These are phyloP conservation scores for Apiosordaria backusii DNA, from an alignment of 495 filamentous ascomycete genomes.

Conservation along the genomic window DNA sequence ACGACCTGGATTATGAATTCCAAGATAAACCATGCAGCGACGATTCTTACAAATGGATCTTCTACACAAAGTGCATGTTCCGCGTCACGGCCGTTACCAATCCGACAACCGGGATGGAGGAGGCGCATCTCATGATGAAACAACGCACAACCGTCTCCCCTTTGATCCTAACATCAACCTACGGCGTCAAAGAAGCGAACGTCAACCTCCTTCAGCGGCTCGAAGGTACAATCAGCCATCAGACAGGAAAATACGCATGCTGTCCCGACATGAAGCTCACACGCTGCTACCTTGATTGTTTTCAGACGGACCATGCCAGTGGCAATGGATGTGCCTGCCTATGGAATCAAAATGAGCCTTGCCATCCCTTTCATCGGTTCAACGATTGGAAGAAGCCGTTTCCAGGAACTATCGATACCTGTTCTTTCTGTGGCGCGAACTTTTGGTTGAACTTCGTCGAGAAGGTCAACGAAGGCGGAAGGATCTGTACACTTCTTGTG, in stretches of 20 bases:
- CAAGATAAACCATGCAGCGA: background rate
- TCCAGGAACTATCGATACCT: background rate
- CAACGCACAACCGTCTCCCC: background rate
- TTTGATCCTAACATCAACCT: background rate
- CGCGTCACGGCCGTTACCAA: background rate
- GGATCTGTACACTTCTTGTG: background rate
- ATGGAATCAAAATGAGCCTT: background rate
- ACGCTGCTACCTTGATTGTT: background rate
- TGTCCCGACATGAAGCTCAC: background rate
- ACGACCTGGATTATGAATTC: too few relatives aligned
- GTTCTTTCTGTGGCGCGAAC: background rate
- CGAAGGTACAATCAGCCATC: background rate
- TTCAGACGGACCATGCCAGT: background rate
- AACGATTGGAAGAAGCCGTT: background rate
- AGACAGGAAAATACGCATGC: background rate
- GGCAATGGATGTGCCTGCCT: background rate
- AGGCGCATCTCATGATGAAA: background rate
- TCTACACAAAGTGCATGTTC: background rate
- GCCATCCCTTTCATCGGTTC: background rate
- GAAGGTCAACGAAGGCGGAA: background rate
- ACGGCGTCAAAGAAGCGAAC: background rate
- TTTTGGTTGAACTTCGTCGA: background rate
- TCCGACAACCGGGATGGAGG: background rate
- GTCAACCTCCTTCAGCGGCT: background rate
- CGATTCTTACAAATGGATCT: background rate